These are phyloP conservation scores for Trichothecium roseum DNA, from an alignment of 2,329 filamentous ascomycete species.

Conservation along the genomic window DNA sequence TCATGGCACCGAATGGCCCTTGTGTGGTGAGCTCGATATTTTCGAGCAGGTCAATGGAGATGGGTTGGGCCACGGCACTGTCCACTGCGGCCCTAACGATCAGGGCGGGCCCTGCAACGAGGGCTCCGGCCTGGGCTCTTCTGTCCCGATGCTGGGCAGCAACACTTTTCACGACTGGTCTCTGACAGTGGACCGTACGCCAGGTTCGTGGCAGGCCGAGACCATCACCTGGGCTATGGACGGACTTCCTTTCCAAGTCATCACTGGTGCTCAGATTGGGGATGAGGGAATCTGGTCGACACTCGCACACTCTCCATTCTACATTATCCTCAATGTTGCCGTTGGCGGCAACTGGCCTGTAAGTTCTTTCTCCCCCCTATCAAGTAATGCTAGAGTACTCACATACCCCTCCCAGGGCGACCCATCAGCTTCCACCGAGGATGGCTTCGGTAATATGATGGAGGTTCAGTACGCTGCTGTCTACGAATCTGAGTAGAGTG, in stretches of 20 bases:
- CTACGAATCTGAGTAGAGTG: slow-evolving; percentile 15
- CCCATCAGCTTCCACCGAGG: slow-evolving; percentile 20
- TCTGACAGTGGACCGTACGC: slow-evolving; percentile 33
- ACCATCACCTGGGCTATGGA: slow-evolving; percentile 39
- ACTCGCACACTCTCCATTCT: slow-evolving; percentile 30
- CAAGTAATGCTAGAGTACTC: neutral
- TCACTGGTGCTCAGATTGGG: slow-evolving; percentile 30
- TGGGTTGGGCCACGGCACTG: slow-evolving; percentile 33
- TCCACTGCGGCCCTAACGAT: slow-evolving; percentile 31
- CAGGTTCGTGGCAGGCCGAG: slow-evolving; percentile 32
- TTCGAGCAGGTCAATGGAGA: slow-evolving; percentile 38
- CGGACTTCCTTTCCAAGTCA: slow-evolving; percentile 28
- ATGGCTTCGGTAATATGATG: slow-evolving; percentile 29
- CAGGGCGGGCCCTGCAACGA: slow-evolving; percentile 38
- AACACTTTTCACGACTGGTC: slow-evolving; percentile 38
- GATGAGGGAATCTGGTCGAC: slow-evolving; percentile 31
- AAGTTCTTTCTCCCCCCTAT: slow-evolving; percentile 8
- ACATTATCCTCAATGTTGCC: slow-evolving; percentile 37
- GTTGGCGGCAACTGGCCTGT: slow-evolving; percentile 34
- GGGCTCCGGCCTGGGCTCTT: slow-evolving; percentile 26
- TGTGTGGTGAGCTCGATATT: slow-evolving; percentile 40
- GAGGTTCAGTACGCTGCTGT: slow-evolving; percentile 28
- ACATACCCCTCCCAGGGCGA: slow-evolving; percentile 16
- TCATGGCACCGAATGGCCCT: slow-evolving; percentile 34
- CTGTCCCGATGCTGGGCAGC: slow-evolving; percentile 26